A percentile compares a stretch with the other conserved stretches of the same genome.
Conservation (phyloP, 2,329 filamentous ascomycete species). For the Basipetospora sp. region DNA sequence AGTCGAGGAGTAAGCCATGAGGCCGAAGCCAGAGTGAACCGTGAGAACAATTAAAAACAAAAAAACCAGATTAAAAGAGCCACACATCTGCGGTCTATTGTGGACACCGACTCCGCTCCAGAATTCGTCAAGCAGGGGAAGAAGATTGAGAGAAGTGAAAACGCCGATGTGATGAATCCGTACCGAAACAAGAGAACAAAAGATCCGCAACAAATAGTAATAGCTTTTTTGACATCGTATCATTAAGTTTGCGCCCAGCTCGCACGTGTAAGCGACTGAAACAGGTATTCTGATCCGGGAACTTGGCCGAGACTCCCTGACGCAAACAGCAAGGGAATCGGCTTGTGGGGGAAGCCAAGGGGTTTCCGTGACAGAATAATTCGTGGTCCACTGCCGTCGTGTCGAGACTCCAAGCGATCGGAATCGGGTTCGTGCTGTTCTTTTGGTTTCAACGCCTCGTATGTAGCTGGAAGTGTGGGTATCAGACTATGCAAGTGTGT, state of each 20-base stretch:
- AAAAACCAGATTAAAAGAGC: background rate
- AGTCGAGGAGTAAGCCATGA: too few relatives aligned
- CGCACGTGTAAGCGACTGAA: too few relatives aligned
- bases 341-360: too few relatives aligned
- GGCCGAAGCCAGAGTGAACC: too few relatives aligned
- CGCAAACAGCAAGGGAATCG: too few relatives aligned
- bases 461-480: slow-evolving; percentile 2
- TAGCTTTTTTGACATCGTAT: too few relatives aligned
- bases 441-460: too few relatives aligned
- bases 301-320: background rate
- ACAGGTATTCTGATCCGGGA: background rate
- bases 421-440: too few relatives aligned
- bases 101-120: slow-evolving; percentile 8
- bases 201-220: background rate
- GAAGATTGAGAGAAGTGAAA: background rate
- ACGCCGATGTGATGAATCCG: background rate
- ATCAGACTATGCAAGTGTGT: slow-evolving; percentile 6
- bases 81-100: slow-evolving; percentile 8
- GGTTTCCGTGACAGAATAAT: too few relatives aligned
- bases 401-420: too few relatives aligned
- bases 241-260: too few relatives aligned
- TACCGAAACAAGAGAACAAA: background rate
- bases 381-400: too few relatives aligned
- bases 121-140: background rate
- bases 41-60: background rate